Evolutionary conservation across 2,329 filamentous ascomycete genomes (phyloP).

Genomic region (Grosmannia penicillata): DNA sequence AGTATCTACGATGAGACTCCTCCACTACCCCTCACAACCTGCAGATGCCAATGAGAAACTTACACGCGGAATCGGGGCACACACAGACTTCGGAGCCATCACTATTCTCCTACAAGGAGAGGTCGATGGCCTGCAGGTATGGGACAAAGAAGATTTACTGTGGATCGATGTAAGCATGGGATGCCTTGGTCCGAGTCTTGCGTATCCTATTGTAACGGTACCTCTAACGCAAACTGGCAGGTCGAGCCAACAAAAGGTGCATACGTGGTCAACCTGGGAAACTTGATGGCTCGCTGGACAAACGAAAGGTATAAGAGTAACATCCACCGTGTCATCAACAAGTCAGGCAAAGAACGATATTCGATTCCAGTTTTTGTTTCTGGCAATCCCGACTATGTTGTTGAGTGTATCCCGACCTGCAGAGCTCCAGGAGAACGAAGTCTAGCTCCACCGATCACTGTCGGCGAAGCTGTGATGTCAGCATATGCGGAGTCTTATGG

Average conservation of each 20-base stretch:
- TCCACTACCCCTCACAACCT: conserved; percentile 30
- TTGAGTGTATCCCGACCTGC: conserved; percentile 8
- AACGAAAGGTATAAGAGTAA: conserved; percentile 37
- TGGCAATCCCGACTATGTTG: conserved; percentile 9
- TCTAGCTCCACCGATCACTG: conserved; percentile 7
- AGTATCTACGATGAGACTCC: conserved; percentile 40
- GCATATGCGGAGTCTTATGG: conserved; percentile 9
- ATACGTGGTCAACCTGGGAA: conserved; percentile 34
- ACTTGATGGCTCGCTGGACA: conserved; percentile 33
- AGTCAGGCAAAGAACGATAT: conserved; percentile 7
- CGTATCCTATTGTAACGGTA: too few relatives aligned
- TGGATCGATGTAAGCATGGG: too few relatives aligned
- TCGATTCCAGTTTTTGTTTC: conserved; percentile 8
- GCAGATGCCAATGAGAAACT: conserved; percentile 13
- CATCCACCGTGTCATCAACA: conserved; percentile 33
- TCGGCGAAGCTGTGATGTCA: conserved; percentile 4
- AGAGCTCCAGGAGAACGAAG: background rate
- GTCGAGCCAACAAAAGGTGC: conserved; percentile 28
- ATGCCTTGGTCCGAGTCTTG: too few relatives aligned
- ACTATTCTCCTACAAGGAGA: conserved; percentile 37
- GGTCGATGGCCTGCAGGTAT: conserved; percentile 33
- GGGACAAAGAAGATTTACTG: conserved; percentile 21
- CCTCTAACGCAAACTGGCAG: too few relatives aligned
- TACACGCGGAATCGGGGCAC: conserved; percentile 19
- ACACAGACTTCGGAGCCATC: conserved; percentile 40